Evolutionary conservation across 768 basidiomycete species (phyloP).

Genomic region (Hypsizygus marmoreus): DNA sequence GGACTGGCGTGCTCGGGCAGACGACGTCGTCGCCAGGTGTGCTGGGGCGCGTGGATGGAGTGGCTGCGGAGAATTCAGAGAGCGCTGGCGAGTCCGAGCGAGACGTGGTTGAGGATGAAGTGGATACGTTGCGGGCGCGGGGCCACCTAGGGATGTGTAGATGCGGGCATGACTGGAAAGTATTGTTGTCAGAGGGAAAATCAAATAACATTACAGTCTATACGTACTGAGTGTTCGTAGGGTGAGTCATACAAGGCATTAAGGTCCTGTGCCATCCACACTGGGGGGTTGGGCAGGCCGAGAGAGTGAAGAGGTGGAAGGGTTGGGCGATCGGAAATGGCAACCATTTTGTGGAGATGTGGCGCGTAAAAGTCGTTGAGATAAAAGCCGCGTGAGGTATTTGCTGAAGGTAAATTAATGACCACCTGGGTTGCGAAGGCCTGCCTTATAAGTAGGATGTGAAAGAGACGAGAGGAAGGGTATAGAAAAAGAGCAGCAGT

Average conservation of each 20-base stretch:
- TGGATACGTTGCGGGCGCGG: constrained; percentile 35
- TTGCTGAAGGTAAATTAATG: constrained; percentile 22
- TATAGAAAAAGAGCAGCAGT: constrained; percentile 20
- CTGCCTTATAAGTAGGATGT: constrained; percentile 33
- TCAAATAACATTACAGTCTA: not conserved
- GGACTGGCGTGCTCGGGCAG: constrained; percentile 33
- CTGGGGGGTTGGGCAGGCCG: constrained; percentile 33
- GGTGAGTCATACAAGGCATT: constrained; percentile 15
- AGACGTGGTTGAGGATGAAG: constrained; percentile 40
- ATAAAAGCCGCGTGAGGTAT: constrained; percentile 15
- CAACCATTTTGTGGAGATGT: constrained; percentile 15
- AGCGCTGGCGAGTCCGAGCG: constrained; percentile 39
- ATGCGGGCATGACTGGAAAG: constrained; percentile 18
- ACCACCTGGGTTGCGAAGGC: constrained; percentile 40
- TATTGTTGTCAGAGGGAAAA: constrained; percentile 12
- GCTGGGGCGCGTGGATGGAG: constrained; percentile 1
- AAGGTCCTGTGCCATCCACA: constrained; percentile 5
- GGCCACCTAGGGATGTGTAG: constrained; percentile 21
- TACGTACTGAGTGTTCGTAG: constrained; percentile 20
- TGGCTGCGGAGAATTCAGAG: constrained; percentile 11
- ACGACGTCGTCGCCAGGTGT: constrained; percentile 5
- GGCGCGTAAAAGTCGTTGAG: constrained; percentile 8
- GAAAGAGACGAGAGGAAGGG: constrained; percentile 19
- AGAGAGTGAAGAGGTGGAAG: constrained; percentile 57
- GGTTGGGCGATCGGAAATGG: constrained; percentile 40